Conservation (phyloP, 768 basidiomycete species). For the Coprinopsis cinerea region DNA sequence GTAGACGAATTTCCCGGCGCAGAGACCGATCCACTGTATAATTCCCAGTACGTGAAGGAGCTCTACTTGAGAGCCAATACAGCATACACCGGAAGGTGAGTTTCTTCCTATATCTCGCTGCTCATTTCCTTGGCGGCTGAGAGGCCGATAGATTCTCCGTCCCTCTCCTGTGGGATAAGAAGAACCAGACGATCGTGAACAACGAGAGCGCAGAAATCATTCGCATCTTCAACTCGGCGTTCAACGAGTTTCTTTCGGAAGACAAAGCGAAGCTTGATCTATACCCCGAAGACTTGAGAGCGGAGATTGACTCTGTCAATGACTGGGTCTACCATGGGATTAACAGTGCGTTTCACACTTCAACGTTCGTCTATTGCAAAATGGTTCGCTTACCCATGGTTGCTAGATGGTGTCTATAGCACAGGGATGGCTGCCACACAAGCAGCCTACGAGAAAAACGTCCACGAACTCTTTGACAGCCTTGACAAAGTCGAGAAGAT, state of each 20-base stretch:
- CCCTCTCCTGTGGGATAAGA: slow-evolving; percentile 92
- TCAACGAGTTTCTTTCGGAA: slow-evolving; percentile 64
- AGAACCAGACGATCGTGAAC: slow-evolving; percentile 82
- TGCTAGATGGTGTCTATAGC: slow-evolving; percentile 78
- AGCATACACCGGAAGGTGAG: slow-evolving; percentile 63
- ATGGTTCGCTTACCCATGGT: not conserved
- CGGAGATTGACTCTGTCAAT: slow-evolving; percentile 81
- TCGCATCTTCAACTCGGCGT: slow-evolving; percentile 83
- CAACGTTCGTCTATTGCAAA: not conserved
- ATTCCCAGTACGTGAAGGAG: slow-evolving; percentile 70
- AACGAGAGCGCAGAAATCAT: slow-evolving; percentile 96
- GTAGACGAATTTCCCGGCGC: slow-evolving; percentile 66
- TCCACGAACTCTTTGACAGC: slow-evolving; percentile 65
- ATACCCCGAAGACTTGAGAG: slow-evolving; percentile 68
- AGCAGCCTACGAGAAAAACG: slow-evolving; percentile 73
- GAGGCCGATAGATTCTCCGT: slow-evolving; percentile 72
- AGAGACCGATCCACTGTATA: slow-evolving; percentile 66
- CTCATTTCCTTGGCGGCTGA: not conserved
- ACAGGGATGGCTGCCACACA: slow-evolving; percentile 82
- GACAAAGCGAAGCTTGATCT: slow-evolving; percentile 65
- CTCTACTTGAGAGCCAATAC: slow-evolving; percentile 76
- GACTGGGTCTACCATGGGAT: slow-evolving; percentile 83
- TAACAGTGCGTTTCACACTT: slow-evolving; percentile 52
- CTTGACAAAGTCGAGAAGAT: slow-evolving; percentile 80
- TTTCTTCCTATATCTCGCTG: not conserved